phyloP scores from a whole-genome alignment of 2,329 filamentous ascomycete genomes.

The Claviceps humidiphila region DNA sequence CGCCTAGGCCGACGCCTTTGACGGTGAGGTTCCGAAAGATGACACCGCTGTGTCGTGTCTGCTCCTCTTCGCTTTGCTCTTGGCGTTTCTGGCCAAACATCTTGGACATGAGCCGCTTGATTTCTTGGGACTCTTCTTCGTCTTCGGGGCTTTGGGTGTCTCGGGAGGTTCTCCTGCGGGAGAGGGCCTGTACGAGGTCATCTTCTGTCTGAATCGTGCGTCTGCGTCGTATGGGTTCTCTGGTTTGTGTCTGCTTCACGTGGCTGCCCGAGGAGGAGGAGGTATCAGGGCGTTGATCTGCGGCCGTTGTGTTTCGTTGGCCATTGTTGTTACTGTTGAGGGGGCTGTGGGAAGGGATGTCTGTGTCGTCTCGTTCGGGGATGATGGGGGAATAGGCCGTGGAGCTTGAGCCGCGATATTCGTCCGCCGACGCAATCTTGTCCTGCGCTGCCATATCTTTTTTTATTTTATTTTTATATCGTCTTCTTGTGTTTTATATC shows the following conservation, averaged over 20 bases:
- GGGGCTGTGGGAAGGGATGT: too few species aligned
- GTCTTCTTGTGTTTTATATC: too few species aligned
- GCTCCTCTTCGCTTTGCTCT: constrained; percentile 53
- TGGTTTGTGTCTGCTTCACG: constrained; percentile 1
- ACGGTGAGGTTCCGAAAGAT: constrained; percentile 59
- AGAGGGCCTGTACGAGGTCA: constrained; percentile 35
- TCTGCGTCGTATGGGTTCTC: constrained; percentile 10
- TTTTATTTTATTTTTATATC: too few species aligned
- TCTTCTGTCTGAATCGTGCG: constrained; percentile 30
- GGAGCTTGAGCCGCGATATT: not conserved
- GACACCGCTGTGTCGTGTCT: constrained; percentile 55
- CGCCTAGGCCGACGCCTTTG: constrained; percentile 54
- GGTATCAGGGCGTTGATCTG: not conserved
- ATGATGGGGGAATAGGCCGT: not conserved
- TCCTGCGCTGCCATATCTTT: not conserved
- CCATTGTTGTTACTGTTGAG: not conserved
- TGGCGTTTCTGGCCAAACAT: constrained; percentile 57
- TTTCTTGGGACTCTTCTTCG: constrained; percentile 32
- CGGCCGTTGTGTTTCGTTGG: not conserved
- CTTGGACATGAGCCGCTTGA: constrained; percentile 50
- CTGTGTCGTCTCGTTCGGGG: not conserved
- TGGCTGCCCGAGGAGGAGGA: not conserved
- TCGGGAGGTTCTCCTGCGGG: constrained; percentile 31
- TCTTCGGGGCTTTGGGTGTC: constrained; percentile 14
- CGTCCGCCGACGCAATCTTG: not conserved